Evolutionary conservation across 352 stramenopile genomes (phyloP).

Genomic region (Globisporangium ultimum): DNA sequence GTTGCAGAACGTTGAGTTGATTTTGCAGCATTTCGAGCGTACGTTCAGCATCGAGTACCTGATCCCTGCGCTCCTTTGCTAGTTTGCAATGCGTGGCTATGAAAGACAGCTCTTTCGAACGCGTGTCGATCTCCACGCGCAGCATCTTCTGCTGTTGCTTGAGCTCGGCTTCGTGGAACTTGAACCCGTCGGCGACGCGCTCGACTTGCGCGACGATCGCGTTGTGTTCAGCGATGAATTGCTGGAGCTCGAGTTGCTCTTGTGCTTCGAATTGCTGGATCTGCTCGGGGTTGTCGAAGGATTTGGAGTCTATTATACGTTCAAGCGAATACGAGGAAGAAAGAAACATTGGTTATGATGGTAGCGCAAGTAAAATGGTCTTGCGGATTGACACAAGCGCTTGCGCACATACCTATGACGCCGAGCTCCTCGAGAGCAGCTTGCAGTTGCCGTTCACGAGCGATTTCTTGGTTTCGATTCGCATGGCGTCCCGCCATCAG

Average conservation of each 20-base stretch:
- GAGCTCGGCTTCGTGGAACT: slow-evolving; percentile 41
- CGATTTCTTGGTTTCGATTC: slow-evolving; percentile 30
- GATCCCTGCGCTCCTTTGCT: slow-evolving; percentile 24
- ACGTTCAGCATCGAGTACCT: slow-evolving; percentile 37
- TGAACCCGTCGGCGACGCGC: slow-evolving; percentile 22
- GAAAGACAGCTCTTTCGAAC: slow-evolving; percentile 28
- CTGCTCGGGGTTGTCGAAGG: slow-evolving; percentile 21
- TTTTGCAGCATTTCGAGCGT: slow-evolving; percentile 38
- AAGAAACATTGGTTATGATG: no score
- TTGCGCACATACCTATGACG: slow-evolving; percentile 21
- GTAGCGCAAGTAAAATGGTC: no score
- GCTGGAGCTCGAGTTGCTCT: slow-evolving; percentile 22
- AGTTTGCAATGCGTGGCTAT: slow-evolving; percentile 30
- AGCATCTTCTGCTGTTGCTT: slow-evolving; percentile 51
- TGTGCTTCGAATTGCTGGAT: slow-evolving; percentile 27
- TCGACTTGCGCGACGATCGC: slow-evolving; percentile 23
- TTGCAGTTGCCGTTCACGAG: slow-evolving; percentile 28
- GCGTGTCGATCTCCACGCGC: slow-evolving; percentile 30
- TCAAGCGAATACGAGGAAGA: background rate
- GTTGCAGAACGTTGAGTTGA: slow-evolving; percentile 24
- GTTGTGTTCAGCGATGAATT: slow-evolving; percentile 27
- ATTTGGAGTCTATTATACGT: slow-evolving; percentile 19
- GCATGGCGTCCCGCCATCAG: slow-evolving; percentile 38
- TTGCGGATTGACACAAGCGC: background rate
- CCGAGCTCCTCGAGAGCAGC: slow-evolving; percentile 26